phyloP scores from a whole-genome alignment of 371 early-diverging fungal species.

The Nematocida ironsii region DNA sequence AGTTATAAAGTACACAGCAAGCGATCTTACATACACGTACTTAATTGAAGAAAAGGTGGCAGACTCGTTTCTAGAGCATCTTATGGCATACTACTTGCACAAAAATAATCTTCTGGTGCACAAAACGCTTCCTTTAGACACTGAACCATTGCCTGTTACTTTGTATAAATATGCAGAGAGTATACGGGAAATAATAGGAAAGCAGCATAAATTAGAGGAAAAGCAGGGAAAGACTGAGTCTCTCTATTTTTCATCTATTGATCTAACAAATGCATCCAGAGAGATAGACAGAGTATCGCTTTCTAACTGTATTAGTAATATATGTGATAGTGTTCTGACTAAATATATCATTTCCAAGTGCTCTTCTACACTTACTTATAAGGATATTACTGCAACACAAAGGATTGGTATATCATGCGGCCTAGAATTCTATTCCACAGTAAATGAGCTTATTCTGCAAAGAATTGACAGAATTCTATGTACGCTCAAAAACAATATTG shows the following conservation, averaged over 20 bases:
- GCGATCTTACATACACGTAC: neutral
- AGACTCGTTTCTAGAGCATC: slow-evolving; percentile 95
- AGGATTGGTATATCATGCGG: slow-evolving; percentile 91
- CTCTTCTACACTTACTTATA: slow-evolving; percentile 89
- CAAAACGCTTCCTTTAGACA: slow-evolving; percentile 93
- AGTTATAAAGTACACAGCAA: neutral
- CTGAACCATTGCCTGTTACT: slow-evolving; percentile 74
- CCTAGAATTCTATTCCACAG: slow-evolving; percentile 90
- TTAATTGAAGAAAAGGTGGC: slow-evolving; percentile 86
- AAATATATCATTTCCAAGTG: slow-evolving; percentile 97
- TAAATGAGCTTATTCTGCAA: slow-evolving; percentile 82
- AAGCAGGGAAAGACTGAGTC: neutral
- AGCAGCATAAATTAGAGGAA: neutral
- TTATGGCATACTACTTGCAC: slow-evolving; percentile 92
- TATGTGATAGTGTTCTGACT: slow-evolving; percentile 92
- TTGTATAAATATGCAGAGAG: neutral
- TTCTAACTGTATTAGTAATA: slow-evolving; percentile 73
- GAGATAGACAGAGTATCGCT: slow-evolving; percentile 4
- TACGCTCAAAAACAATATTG: neutral
- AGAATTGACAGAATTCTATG: neutral
- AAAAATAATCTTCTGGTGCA: slow-evolving; percentile 78
- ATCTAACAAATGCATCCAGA: neutral
- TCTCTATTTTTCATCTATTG: slow-evolving; percentile 7
- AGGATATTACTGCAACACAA: slow-evolving; percentile 95
- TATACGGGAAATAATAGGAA: neutral